Evolutionary conservation across 164 flowering plant genomes (phyloP).

Genomic region (Sedum album): DNA sequence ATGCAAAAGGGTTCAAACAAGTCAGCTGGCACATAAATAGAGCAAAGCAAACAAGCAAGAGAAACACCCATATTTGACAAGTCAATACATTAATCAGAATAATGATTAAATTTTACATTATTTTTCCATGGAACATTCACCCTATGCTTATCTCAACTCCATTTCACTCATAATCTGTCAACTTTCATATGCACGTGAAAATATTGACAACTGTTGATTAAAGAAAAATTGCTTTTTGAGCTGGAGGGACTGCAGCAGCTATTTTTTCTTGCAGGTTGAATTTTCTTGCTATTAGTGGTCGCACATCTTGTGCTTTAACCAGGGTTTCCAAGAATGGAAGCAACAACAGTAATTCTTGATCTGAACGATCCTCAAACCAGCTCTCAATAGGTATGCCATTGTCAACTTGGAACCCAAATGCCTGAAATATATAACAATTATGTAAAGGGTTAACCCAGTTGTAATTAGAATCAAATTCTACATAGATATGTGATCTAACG

Average conservation of each 20-base stretch:
- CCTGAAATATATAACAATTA: slow-evolving; percentile 34
- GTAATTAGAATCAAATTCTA: neutral
- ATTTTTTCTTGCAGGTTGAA: slow-evolving; percentile 73
- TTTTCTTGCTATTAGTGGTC: slow-evolving; percentile 74
- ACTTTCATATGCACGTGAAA: too few species aligned
- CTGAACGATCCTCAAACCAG: slow-evolving; percentile 92
- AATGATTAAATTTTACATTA: neutral
- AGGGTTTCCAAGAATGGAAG: slow-evolving; percentile 91
- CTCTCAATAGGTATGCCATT: slow-evolving; percentile 98
- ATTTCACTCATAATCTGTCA: too few species aligned
- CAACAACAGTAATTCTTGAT: slow-evolving; percentile 52
- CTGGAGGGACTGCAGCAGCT: slow-evolving; percentile 63
- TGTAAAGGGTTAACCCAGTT: too few species aligned
- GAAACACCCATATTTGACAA: neutral
- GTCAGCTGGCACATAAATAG: too few species aligned
- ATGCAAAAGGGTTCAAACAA: too few species aligned
- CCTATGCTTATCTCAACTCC: too few species aligned
- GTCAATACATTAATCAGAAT: neutral
- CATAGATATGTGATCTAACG: neutral
- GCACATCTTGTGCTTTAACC: slow-evolving; percentile 79
- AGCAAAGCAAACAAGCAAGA: neutral
- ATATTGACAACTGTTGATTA: too few species aligned
- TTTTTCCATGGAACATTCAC: neutral
- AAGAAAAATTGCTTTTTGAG: slow-evolving; percentile 19
- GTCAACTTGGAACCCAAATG: slow-evolving; percentile 96